Percentiles rank a stretch among this genome's conserved stretches.
Conservation (phyloP, 306 rosid species). For the Neltuma alba region DNA sequence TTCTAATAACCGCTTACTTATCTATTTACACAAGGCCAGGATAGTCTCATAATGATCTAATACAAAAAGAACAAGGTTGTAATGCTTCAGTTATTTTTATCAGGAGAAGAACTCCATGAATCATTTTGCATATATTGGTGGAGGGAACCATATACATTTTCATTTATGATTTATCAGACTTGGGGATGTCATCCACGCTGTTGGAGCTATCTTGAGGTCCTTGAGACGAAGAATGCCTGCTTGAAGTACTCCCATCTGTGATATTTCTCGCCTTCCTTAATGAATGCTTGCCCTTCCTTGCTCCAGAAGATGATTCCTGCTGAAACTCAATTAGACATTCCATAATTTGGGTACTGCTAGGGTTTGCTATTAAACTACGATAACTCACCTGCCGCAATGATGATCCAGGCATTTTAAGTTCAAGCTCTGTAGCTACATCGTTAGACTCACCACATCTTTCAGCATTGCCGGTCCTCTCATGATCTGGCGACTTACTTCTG, state of each 20-base stretch:
- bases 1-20: not conserved
- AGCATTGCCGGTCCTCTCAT: constrained; percentile 45
- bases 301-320: constrained; percentile 63
- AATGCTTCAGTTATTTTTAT: not conserved
- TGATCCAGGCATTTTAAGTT: constrained; percentile 95
- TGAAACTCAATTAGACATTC: constrained; percentile 23
- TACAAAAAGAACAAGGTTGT: not conserved
- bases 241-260: constrained; percentile 66
- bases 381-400: constrained; percentile 69
- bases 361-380: constrained; percentile 22
- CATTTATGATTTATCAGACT: constrained; percentile 48
- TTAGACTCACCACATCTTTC: constrained; percentile 63
- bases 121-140: constrained; percentile 32
- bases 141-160: constrained; percentile 32
- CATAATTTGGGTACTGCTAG: constrained; percentile 2
- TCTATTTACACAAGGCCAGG: constrained; percentile 27
- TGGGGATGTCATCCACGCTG: constrained; percentile 66
- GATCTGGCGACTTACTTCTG: constrained; percentile 57
- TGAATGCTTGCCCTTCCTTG: constrained; percentile 70
- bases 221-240: constrained; percentile 68
- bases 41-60: not conserved
- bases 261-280: constrained; percentile 54
- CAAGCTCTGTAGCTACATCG: constrained; percentile 91
- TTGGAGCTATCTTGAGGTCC: constrained; percentile 80
- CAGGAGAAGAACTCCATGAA: constrained; percentile 30